phyloP scores from a whole-genome alignment of 2,329 filamentous ascomycete species.

The Hymenoscyphus infarciens region DNA sequence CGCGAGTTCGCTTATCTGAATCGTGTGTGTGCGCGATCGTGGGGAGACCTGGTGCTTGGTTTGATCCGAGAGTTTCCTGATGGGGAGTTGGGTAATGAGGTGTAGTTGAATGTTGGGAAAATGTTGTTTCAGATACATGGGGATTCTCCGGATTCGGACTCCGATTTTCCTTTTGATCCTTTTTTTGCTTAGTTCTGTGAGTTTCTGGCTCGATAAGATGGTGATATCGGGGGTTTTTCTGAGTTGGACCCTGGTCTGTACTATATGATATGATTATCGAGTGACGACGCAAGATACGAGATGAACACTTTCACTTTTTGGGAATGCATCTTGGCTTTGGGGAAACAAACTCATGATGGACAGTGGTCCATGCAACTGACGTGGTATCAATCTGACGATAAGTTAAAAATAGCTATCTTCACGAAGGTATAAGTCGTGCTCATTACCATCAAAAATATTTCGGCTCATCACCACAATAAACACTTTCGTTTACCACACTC shows the following conservation, averaged over 20 bases:
- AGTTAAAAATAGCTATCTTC: background rate
- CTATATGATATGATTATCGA: background rate
- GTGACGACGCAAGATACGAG: background rate
- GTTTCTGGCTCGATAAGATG: too few species aligned
- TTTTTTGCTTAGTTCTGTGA: too few species aligned
- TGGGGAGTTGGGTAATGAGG: too few species aligned
- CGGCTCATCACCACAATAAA: background rate
- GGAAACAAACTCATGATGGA: background rate
- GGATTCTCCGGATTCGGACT: too few species aligned
- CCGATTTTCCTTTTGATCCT: too few species aligned
- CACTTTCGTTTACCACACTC: background rate
- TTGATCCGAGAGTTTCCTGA: too few species aligned
- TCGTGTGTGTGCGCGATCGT: too few species aligned
- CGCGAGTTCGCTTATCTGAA: background rate
- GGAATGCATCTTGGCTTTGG: background rate
- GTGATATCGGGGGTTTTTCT: too few species aligned
- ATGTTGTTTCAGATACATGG: too few species aligned
- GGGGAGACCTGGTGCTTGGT: too few species aligned
- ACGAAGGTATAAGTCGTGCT: background rate
- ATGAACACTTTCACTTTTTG: background rate
- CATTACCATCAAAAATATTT: background rate
- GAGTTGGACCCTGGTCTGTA: background rate
- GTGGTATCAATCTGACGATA: background rate
- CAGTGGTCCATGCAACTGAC: background rate
- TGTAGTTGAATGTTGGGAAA: too few species aligned